Conservation (phyloP, 495 filamentous ascomycete species). For the Apodospora peruviana region DNA sequence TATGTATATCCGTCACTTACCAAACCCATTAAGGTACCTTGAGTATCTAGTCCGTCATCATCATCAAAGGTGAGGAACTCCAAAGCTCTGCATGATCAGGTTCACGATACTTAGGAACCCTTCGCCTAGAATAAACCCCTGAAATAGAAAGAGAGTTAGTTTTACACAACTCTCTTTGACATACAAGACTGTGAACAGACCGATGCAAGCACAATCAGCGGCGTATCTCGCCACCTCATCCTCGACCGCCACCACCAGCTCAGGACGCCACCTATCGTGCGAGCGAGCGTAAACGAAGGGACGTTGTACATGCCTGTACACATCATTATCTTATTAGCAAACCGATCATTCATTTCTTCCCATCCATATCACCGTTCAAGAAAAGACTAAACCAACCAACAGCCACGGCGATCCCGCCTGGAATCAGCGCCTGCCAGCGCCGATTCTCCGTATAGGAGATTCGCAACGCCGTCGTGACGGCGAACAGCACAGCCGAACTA, state of each 20-base stretch:
- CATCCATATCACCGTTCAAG: no score
- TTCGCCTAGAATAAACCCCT: constrained; percentile 88
- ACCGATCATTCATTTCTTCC: no score
- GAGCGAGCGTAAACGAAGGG: constrained; percentile 88
- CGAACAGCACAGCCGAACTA: constrained; percentile 64
- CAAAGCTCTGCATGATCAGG: constrained; percentile 70
- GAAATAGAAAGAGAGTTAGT: not conserved
- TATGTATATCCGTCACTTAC: no score
- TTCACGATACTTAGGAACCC: constrained; percentile 92
- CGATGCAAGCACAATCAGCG: constrained; percentile 53
- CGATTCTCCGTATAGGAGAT: constrained; percentile 39
- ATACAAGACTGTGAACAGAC: constrained; percentile 24
- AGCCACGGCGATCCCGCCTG: constrained; percentile 91
- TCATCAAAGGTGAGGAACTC: constrained; percentile 66
- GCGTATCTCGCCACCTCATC: constrained; percentile 48
- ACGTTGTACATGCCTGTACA: constrained; percentile 86
- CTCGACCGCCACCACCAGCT: constrained; percentile 72
- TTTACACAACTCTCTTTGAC: not conserved
- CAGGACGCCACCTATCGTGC: constrained; percentile 78
- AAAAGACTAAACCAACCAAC: constrained; percentile 50
- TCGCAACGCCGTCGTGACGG: constrained; percentile 60
- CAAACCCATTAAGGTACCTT: no score
- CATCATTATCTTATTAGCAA: no score
- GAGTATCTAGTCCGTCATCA: no score
- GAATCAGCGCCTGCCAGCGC: constrained; percentile 58